Conservation (phyloP, 352 stramenopile genomes). For the Globisporangium paddicum region DNA sequence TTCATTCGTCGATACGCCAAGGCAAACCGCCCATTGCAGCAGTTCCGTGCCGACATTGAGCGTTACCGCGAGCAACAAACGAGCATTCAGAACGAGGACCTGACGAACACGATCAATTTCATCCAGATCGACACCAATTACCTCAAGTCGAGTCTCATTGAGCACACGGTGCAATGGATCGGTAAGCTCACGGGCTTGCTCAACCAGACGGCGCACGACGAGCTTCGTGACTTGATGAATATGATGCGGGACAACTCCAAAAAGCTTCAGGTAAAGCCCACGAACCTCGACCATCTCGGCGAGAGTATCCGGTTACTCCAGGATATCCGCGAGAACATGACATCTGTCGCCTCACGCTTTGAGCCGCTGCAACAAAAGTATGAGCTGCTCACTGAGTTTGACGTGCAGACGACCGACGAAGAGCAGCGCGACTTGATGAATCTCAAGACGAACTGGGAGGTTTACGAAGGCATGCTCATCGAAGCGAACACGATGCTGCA, state of each 20-base stretch:
- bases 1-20: slow-evolving; percentile 96
- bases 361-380: slow-evolving; percentile 87
- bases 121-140: slow-evolving; percentile 94
- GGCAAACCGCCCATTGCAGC: slow-evolving; percentile 87
- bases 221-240: slow-evolving; percentile 81
- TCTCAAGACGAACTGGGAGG: slow-evolving; percentile 73
- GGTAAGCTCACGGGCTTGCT: slow-evolving; percentile 89
- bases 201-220: slow-evolving; percentile 88
- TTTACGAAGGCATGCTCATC: slow-evolving; percentile 80
- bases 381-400: slow-evolving; percentile 82
- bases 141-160: slow-evolving; percentile 88
- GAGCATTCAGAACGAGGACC: slow-evolving; percentile 90
- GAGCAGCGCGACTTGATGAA: slow-evolving; percentile 73
- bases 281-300: slow-evolving; percentile 89
- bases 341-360: slow-evolving; percentile 68
- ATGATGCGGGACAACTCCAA: slow-evolving; percentile 89
- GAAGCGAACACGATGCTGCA: slow-evolving; percentile 89
- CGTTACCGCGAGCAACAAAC: slow-evolving; percentile 89
- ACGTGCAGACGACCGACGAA: slow-evolving; percentile 86
- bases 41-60: slow-evolving; percentile 92
- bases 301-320: slow-evolving; percentile 89
- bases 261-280: slow-evolving; percentile 79
- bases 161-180: slow-evolving; percentile 93
- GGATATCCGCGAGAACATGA: slow-evolving; percentile 80
- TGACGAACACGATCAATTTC: slow-evolving; percentile 93